A percentile compares a stretch with the other conserved stretches of the same genome.
Conservation (phyloP, 164 flowering plant species). For the Amborella trichopoda region DNA sequence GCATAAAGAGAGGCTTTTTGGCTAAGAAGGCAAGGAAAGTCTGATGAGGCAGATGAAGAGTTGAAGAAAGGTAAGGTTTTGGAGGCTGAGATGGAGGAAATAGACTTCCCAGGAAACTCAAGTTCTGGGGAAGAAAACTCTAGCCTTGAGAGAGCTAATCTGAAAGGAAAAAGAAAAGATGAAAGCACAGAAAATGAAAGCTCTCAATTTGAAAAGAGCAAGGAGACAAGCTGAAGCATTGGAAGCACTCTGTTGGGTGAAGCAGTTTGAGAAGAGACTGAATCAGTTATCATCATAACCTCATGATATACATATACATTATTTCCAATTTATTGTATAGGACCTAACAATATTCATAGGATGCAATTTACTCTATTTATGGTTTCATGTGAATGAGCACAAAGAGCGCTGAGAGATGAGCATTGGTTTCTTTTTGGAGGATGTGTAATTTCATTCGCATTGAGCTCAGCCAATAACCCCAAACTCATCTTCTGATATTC, state of each 20-base stretch:
- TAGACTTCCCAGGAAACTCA: slow-evolving; percentile 26
- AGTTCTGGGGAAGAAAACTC: not conserved
- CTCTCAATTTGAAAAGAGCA: slow-evolving; percentile 62
- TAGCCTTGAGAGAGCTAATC: slow-evolving; percentile 23
- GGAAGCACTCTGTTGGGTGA: slow-evolving; percentile 73
- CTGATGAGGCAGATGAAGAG: slow-evolving; percentile 78
- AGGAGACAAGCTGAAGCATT: slow-evolving; percentile 88
- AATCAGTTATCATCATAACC: slow-evolving; percentile 21
- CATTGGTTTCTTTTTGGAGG: too few relatives aligned
- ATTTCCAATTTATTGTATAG: too few relatives aligned
- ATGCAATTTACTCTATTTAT: too few relatives aligned
- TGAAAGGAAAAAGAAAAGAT: slow-evolving; percentile 69
- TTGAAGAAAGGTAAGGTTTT: slow-evolving; percentile 61
- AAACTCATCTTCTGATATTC: too few relatives aligned
- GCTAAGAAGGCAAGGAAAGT: slow-evolving; percentile 67
- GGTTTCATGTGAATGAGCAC: too few relatives aligned
- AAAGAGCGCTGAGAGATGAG: too few relatives aligned
- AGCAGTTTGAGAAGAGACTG: slow-evolving; percentile 69
- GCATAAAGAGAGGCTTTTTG: slow-evolving; percentile 65
- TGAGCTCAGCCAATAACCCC: too few relatives aligned
- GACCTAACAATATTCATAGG: too few relatives aligned
- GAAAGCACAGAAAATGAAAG: slow-evolving; percentile 77
- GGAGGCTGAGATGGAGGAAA: slow-evolving; percentile 65
- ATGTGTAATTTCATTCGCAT: too few relatives aligned
- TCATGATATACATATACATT: too few relatives aligned